Base-by-base conservation (phyloP, 805 yeast genomes). In the Cyberlindnera mississippiensis region DNA sequence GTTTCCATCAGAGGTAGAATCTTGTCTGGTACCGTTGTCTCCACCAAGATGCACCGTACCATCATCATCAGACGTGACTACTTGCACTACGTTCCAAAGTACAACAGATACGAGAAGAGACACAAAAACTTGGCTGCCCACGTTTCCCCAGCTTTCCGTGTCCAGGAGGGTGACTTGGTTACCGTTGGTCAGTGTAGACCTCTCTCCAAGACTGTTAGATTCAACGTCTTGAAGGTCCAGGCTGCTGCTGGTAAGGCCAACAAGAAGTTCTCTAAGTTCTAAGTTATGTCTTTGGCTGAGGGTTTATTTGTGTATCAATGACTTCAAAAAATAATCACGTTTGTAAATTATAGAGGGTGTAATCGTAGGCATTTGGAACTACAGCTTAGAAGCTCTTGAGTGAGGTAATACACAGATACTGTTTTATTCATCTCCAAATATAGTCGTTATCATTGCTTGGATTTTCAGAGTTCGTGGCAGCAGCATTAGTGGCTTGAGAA, bases 161-260 rank as follows among this genome's bases (percentile, higher is more conserved):
- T 91, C 64, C 77, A 77, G 72, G 98, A 90, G 73, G 99, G 99
- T 82, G 99, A 93, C 71, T 78, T 85, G 60, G 99, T 93, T 67
- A 90, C 96, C 64, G 97, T 93, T 74, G 99, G 99, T 73, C 99
- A 93, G 81, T 93, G 99, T 85, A 91, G 99, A 84, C 99, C 99
- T 68, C 77, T 93, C 72, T 93, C 99, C 67, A 93, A 93, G 80
- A 93, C 99, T 64, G 97, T 93, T 67, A 91, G 99, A 86, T 93
- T 93, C 87, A 93, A 93, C 83, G 99, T 93, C 67, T 79, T 93
- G 69, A 89, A 90, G 78, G 96, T 93, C 68, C 77, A 90, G 67
- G 76, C 89, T 67, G 82, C 93, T 71, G 76, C 80, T 64, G 86
- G 90, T 72, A 84, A 85, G 76, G 70, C 88, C 59, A 76, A 76